Base-by-base conservation (phyloP, 2,329 filamentous ascomycete species). In the Penicillium brasilianum region DNA sequence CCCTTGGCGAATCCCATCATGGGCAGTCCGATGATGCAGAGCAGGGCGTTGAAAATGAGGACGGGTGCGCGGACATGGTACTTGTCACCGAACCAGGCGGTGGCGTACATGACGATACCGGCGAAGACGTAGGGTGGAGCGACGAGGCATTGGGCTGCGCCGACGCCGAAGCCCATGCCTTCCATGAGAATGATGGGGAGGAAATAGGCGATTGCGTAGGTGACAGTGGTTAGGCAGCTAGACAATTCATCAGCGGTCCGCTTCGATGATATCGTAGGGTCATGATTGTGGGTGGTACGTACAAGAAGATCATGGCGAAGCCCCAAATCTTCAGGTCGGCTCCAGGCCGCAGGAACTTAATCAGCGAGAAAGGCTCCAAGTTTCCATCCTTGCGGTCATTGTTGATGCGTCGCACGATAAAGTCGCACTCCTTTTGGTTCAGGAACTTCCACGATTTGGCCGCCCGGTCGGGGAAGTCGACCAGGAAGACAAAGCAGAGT, bases 201-300 rank as follows among this genome's bases (percentile, higher is more conserved):
- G 72, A 93, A 94, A 75, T 90, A 94, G 2, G 90, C 89, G 9
- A 95, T 84, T 0, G 90, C 87, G 73, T 95, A 95, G n/a, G 84
- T 84, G 54, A 91, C 85, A 11, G 90, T 90, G 0, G 90, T 92
- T 1, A 86, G 85, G 74, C 86, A 86, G 78, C 87, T 86, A 71
- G 85, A 28, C 14, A 25, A 2, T 9, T 28, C 2, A 10, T 50
- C 3, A 34, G 28, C 4, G 1, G 22, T 46, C 13, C 16, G 43
- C 20, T 13, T 11, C 18, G 11, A 13, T 13, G 16, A 1, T 1
- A 6, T 30, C 4, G 25, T 30, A 36, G n/a, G 37, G 41, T 46
- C 11, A 2, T 16, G 5, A n/a, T 18, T 14, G 9, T 13, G 16
- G 20, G 9, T 13, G 16, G 14, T 18, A 59, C 67, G 22, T 52